Percentiles rank a stretch among this genome's conserved stretches.
These are phyloP conservation scores for Castanea mollissima DNA, from an alignment of 306 rosid genomes.

Conservation along the genomic window DNA sequence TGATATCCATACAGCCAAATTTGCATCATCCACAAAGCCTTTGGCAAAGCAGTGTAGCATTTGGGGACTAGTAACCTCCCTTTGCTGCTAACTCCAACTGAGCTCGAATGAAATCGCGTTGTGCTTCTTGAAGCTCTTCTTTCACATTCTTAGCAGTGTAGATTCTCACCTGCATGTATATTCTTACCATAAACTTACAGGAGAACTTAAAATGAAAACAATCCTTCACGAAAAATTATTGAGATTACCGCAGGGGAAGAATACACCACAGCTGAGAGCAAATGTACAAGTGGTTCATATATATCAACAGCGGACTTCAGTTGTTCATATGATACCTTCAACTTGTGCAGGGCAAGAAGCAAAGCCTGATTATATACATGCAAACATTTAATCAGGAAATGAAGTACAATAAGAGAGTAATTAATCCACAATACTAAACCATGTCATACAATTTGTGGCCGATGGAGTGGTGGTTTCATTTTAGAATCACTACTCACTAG, in stretches of 20 bases:
- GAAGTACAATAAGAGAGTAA: constrained; percentile 5
- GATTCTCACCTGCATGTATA: constrained; percentile 47
- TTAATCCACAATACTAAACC: background rate
- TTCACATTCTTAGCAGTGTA: constrained; percentile 54
- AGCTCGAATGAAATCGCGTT: constrained; percentile 64
- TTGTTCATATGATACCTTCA: constrained; percentile 65
- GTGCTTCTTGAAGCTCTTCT: constrained; percentile 68
- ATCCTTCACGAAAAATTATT: background rate
- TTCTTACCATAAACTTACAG: background rate
- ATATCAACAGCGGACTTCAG: constrained; percentile 42
- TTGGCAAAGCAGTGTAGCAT: constrained; percentile 69
- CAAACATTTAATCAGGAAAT: constrained; percentile 21
- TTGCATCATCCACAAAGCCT: constrained; percentile 54
- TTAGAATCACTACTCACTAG: constrained; percentile 64
- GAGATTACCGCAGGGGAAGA: constrained; percentile 72
- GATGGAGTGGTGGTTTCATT: constrained; percentile 74
- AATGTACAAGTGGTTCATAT: constrained; percentile 60
- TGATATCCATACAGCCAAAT: constrained; percentile 69
- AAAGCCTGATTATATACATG: constrained; percentile 46
- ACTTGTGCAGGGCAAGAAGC: constrained; percentile 78
- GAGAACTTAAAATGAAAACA: background rate
- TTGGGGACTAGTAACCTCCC: constrained; percentile 71
- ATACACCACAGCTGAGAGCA: constrained; percentile 65
- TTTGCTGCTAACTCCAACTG: constrained; percentile 66
- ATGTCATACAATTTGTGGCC: constrained; percentile 69